These are phyloP conservation scores for Wickerhamomyces rabaulensis DNA, from an alignment of 805 yeast genomes.

Conservation along the genomic window DNA sequence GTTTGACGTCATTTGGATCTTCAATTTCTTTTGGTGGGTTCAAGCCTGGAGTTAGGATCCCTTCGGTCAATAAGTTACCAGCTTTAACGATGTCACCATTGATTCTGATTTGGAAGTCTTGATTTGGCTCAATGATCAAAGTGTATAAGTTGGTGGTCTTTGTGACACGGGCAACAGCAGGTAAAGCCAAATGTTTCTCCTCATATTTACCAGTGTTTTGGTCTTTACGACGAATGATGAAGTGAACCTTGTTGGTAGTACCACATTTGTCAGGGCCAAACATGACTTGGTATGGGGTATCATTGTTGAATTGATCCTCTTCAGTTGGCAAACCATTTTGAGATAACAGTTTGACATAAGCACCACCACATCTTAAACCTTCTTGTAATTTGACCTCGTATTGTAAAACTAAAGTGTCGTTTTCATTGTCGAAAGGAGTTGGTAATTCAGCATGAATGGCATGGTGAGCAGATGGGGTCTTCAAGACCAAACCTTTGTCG, in stretches of 20 bases:
- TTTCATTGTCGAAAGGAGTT: conserved; percentile 51
- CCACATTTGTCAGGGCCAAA: conserved; percentile 96
- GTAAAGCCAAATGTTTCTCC: conserved; percentile 62
- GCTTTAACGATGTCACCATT: conserved; percentile 71
- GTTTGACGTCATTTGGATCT: conserved; percentile 55
- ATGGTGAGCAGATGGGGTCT: conserved; percentile 72
- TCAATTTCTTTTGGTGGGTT: conserved; percentile 61
- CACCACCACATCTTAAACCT: conserved; percentile 82
- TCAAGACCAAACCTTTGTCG: conserved; percentile 75
- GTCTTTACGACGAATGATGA: conserved; percentile 59
- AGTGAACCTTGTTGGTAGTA: conserved; percentile 69
- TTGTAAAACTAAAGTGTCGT: conserved; percentile 72
- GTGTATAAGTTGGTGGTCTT: conserved; percentile 70
- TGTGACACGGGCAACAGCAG: conserved; percentile 52
- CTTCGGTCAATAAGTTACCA: conserved; percentile 59
- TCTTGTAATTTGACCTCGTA: conserved; percentile 85
- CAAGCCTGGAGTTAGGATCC: conserved; percentile 57
- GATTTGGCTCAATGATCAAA: conserved; percentile 58
- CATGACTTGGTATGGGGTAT: conserved; percentile 78
- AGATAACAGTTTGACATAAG: conserved; percentile 72
- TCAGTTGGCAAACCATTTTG: conserved; percentile 31
- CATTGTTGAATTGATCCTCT: conserved; percentile 47
- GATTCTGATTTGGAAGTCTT: conserved; percentile 72
- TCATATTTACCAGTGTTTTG: conserved; percentile 50
- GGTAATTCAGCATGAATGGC: conserved; percentile 69